Evolutionary conservation across 768 basidiomycete genomes (phyloP).

Genomic region (Filobasidium floriforme): DNA sequence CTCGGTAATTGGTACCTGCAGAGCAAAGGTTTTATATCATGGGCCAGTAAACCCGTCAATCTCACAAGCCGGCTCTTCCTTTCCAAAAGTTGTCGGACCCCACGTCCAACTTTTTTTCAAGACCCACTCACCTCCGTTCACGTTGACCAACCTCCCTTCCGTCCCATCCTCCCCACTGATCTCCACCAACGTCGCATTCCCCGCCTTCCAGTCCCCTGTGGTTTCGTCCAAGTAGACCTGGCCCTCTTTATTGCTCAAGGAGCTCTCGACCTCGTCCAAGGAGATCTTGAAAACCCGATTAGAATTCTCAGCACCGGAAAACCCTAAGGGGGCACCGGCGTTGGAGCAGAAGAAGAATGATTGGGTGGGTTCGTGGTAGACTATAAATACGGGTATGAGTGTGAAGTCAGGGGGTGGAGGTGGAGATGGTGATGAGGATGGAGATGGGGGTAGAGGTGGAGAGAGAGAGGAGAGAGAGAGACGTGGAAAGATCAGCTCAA

Average conservation of each 20-base stretch:
- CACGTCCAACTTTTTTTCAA: too few relatives aligned
- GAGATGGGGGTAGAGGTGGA: too few relatives aligned
- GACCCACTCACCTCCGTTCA: constrained; percentile 10
- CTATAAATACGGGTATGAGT: too few relatives aligned
- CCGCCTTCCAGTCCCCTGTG: constrained; percentile 12
- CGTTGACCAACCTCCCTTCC: constrained; percentile 30
- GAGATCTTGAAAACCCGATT: constrained; percentile 60
- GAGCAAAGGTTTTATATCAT: too few relatives aligned
- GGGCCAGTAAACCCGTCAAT: too few relatives aligned
- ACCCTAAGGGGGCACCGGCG: constrained; percentile 59
- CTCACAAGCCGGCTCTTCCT: too few relatives aligned
- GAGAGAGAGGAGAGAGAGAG: too few relatives aligned
- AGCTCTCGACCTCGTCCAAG: constrained; percentile 52
- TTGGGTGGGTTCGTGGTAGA: constrained; percentile 55
- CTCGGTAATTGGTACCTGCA: not conserved
- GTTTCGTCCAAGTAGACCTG: not conserved
- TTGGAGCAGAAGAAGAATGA: constrained; percentile 67
- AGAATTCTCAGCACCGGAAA: constrained; percentile 59
- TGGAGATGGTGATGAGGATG: too few relatives aligned
- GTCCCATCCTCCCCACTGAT: constrained; percentile 44
- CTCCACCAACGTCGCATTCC: constrained; percentile 20
- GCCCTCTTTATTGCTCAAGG: not conserved
- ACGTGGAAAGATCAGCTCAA: too few relatives aligned
- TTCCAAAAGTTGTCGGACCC: too few relatives aligned
- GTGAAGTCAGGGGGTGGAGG: too few relatives aligned